Evolutionary conservation across 2,329 filamentous ascomycete species (phyloP).

Genomic region (Erysiphe pulchra): DNA sequence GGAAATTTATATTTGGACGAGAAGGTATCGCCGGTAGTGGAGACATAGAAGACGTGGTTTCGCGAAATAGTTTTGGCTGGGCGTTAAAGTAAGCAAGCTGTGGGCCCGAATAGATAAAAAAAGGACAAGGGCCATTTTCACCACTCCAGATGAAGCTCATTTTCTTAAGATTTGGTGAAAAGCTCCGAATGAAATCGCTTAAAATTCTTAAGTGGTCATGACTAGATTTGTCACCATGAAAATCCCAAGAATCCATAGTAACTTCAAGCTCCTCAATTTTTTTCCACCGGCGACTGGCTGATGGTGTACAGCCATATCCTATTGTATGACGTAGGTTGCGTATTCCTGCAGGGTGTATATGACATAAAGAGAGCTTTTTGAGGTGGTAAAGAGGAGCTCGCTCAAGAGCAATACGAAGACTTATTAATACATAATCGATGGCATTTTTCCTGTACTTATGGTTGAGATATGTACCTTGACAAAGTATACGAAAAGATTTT

Average conservation of each 20-base stretch:
- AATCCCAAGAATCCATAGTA: slow-evolving; percentile 45
- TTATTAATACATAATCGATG: slow-evolving; percentile 76
- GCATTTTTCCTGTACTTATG: slow-evolving; percentile 51
- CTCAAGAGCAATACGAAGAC: slow-evolving; percentile 61
- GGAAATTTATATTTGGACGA: too few relatives aligned
- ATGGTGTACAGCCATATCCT: slow-evolving; percentile 50
- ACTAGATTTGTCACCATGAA: slow-evolving; percentile 29
- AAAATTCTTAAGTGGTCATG: slow-evolving; percentile 53
- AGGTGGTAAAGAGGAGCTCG: slow-evolving; percentile 39
- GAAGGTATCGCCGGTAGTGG: too few relatives aligned
- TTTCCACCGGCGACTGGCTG: slow-evolving; percentile 45
- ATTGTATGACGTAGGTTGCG: slow-evolving; percentile 51
- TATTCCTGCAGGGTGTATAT: slow-evolving; percentile 50
- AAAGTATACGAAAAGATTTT: slow-evolving; percentile 49
- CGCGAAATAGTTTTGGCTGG: too few relatives aligned
- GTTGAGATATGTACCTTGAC: slow-evolving; percentile 41
- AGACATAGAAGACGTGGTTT: too few relatives aligned
- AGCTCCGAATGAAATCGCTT: slow-evolving; percentile 51
- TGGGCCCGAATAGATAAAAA: slow-evolving; percentile 38
- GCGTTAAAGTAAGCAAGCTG: slow-evolving; percentile 24
- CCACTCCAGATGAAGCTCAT: slow-evolving; percentile 59
- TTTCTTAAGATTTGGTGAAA: slow-evolving; percentile 38
- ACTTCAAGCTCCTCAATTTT: slow-evolving; percentile 54
- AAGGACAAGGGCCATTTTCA: slow-evolving; percentile 43
- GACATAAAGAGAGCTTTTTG: slow-evolving; percentile 42